Base-by-base conservation (phyloP, 257 asterid genomes). In the Solanum gandarillasii region DNA sequence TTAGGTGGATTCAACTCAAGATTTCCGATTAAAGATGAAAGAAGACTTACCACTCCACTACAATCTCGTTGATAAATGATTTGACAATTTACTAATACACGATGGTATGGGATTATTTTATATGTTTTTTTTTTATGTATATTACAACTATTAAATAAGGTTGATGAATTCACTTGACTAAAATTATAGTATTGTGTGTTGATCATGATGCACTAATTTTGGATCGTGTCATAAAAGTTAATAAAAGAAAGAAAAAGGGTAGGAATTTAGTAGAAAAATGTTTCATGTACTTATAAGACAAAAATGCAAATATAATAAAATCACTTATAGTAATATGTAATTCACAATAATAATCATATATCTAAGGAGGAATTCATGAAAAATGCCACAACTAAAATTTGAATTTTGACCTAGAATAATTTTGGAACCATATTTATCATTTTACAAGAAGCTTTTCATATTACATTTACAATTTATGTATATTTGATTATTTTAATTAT, bases 1-100 rank as follows among this genome's bases (percentile, higher is more conserved):
- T 0, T 55, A 2, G 2, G n/a, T 18, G n/a, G 0, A 52, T 1
- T 52, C 4, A 52, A 52, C 1, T 52, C n/a, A 18, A 55, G n/a
- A 52, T 1, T 2, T 52, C 0, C 1, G 0, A 52, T 18, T 52
- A 18, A 52, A 18, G 4, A 55, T 55, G 10, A 18, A 18, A 10
- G 1, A 55, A 0, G 4, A 55, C 8, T 55, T 6, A 55, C 0
- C 10, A 55, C 4, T 55, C 1, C 9, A 52, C 4, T 0, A 1
- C 3, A 52, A 52, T 1, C n/a, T 18, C 9, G n/a, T 18, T 52
- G n/a, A 6, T 21, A 4, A 4, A 23, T 9, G 68, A 60, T 60
- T 21, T 60, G 29, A 21, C 6, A 60, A 20, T 21, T 58, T 58
- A 58, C 68, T 58, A 58, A 60, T 60, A 21, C 27, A 21, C 27